Evolutionary conservation across 2,329 filamentous ascomycete genomes (phyloP).

Genomic region (Curvularia hawaiiensis): DNA sequence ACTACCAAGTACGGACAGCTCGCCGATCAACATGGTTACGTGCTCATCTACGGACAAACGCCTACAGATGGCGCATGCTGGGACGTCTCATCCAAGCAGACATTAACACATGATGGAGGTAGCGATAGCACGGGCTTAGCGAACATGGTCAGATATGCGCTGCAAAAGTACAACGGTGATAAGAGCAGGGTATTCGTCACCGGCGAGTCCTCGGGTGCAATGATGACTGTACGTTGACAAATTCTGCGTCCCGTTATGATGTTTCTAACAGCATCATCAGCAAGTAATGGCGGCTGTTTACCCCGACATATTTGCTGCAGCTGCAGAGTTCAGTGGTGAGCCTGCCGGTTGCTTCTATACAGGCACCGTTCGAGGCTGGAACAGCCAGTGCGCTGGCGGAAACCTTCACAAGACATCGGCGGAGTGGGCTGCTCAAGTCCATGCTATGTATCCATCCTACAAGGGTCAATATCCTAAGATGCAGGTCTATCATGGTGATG

Average conservation of each 20-base stretch:
- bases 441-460: background rate
- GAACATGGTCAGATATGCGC: constrained; percentile 63
- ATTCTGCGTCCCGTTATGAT: background rate
- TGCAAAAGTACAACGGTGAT: constrained; percentile 60
- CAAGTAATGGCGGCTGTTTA: constrained; percentile 59
- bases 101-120: constrained; percentile 62
- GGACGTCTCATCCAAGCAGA: constrained; percentile 61
- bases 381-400: constrained; percentile 58
- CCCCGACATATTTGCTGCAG: constrained; percentile 59
- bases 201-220: constrained; percentile 56
- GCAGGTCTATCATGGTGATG: background rate
- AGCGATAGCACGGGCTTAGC: constrained; percentile 62
- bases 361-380: constrained; percentile 55
- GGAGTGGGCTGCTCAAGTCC: background rate
- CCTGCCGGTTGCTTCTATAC: constrained; percentile 61
- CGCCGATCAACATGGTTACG: background rate
- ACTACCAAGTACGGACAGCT: background rate
- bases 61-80: constrained; percentile 51
- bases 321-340: constrained; percentile 58
- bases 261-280: background rate
- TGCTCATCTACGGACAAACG: background rate
- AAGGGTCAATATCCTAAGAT: background rate
- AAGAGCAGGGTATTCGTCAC: constrained; percentile 59
- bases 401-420: constrained; percentile 22
- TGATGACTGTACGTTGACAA: constrained; percentile 28